Percentiles rank a stretch among this genome's conserved stretches.
These are phyloP conservation scores for Isoetes taiwanensis DNA, from an alignment of 75 land plant species.

Conservation along the genomic window DNA sequence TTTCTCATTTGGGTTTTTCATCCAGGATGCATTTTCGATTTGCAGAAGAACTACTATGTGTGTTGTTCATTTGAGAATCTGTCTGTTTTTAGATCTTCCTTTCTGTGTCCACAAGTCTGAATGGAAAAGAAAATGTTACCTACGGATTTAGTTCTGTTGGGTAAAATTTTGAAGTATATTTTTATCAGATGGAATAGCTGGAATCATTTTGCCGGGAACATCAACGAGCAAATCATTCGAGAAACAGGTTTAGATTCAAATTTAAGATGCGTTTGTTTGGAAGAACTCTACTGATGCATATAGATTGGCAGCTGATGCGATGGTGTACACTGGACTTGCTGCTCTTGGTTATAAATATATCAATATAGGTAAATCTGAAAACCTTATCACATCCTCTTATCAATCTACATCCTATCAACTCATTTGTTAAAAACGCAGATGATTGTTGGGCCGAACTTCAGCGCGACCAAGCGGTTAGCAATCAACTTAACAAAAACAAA, in stretches of 20 bases:
- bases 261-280: neutral
- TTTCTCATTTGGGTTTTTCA: too few relatives aligned
- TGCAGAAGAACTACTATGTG: too few relatives aligned
- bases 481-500: neutral
- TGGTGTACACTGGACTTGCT: neutral
- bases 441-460: slow-evolving; percentile 74
- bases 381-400: neutral
- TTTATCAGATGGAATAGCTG: slow-evolving; percentile 7
- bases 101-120: too few relatives aligned
- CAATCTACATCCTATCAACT: too few relatives aligned
- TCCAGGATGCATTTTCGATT: too few relatives aligned
- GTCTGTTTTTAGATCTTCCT: too few relatives aligned
- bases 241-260: neutral
- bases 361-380: too few relatives aligned
- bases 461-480: slow-evolving; percentile 18
- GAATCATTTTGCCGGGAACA: neutral
- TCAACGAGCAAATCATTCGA: slow-evolving; percentile 5
- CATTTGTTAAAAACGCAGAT: too few relatives aligned
- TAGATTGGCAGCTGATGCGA: slow-evolving; percentile 9
- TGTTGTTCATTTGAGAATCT: too few relatives aligned
- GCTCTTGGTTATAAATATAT: slow-evolving; percentile 1
- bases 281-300: neutral
- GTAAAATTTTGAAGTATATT: too few relatives aligned
- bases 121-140: too few relatives aligned
- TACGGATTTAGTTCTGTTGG: too few relatives aligned